These are phyloP conservation scores for Chlamydomonas eustigma DNA, from an alignment of 139 green algal species.

Conservation along the genomic window DNA sequence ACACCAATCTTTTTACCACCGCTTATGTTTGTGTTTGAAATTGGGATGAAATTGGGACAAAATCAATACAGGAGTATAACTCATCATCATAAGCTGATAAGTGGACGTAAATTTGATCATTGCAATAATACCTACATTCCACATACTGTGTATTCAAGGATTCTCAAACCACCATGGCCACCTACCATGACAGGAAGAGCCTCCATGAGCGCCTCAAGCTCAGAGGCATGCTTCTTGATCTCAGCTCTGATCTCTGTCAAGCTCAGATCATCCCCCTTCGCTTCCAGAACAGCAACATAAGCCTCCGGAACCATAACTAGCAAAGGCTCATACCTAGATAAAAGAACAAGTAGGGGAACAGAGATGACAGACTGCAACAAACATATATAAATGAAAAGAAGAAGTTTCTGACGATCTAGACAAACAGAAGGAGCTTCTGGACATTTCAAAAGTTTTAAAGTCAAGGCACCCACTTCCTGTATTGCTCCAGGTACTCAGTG, in stretches of 20 bases:
- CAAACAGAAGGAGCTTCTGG: not conserved
- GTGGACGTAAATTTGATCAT: too few relatives aligned
- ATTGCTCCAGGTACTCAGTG: slow-evolving; percentile 39
- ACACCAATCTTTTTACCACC: too few relatives aligned
- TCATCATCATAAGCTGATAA: too few relatives aligned
- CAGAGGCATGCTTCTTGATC: slow-evolving; percentile 39
- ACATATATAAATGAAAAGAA: not conserved
- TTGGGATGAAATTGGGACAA: too few relatives aligned
- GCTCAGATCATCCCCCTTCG: slow-evolving; percentile 48
- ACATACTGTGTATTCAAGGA: too few relatives aligned
- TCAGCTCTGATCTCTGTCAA: slow-evolving; percentile 47
- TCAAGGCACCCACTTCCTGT: slow-evolving; percentile 39
- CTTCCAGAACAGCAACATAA: slow-evolving; percentile 50
- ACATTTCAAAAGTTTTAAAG: too few relatives aligned
- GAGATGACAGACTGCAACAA: not conserved
- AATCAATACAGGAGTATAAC: too few relatives aligned
- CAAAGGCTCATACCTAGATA: slow-evolving; percentile 29
- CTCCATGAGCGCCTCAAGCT: slow-evolving; percentile 48
- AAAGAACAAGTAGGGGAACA: not conserved
- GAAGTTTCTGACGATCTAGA: not conserved
- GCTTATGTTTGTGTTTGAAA: too few relatives aligned
- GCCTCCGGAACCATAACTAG: slow-evolving; percentile 52
- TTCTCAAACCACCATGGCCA: too few relatives aligned
- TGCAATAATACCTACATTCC: too few relatives aligned
- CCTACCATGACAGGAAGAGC: slow-evolving; percentile 34